A percentile compares a stretch with the other conserved stretches of the same genome.
Conservation (phyloP, 169 alveolate genomes). For the Cryptosporidium canis region DNA sequence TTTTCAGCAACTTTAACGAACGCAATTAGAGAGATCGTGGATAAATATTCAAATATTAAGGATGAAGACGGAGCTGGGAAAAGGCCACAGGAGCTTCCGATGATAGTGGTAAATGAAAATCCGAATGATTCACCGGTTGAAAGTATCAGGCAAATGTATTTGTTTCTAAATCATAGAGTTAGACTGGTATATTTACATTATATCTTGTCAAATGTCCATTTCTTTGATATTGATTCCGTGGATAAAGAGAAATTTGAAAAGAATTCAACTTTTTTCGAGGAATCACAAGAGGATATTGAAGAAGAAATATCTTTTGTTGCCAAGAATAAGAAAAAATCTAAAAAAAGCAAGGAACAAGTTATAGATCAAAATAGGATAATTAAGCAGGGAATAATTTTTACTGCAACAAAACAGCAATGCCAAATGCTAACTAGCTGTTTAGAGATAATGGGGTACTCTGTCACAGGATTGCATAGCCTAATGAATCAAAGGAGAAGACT, state of each 20-base stretch:
- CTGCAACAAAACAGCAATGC: slow-evolving; percentile 90
- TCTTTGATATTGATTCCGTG: slow-evolving; percentile 42
- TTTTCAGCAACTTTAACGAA: slow-evolving; percentile 97
- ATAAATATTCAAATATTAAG: neutral
- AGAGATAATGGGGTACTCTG: slow-evolving; percentile 90
- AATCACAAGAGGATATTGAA: slow-evolving; percentile 46
- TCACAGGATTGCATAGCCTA: slow-evolving; percentile 94
- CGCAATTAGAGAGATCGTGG: slow-evolving; percentile 79
- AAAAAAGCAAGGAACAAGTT: neutral
- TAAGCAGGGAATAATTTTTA: slow-evolving; percentile 91
- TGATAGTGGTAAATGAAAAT: slow-evolving; percentile 42
- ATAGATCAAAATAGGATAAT: neutral
- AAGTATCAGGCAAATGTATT: slow-evolving; percentile 50
- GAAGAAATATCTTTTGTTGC: neutral
- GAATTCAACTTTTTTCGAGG: slow-evolving; percentile 19
- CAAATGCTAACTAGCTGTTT: slow-evolving; percentile 89
- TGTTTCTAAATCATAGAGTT: slow-evolving; percentile 51
- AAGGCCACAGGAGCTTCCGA: slow-evolving; percentile 62
- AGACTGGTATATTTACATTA: slow-evolving; percentile 53
- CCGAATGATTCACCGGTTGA: slow-evolving; percentile 54
- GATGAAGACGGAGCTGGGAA: neutral
- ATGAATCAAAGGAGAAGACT: slow-evolving; percentile 93
- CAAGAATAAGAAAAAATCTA: neutral
- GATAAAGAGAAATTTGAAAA: slow-evolving; percentile 5
- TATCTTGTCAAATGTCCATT: slow-evolving; percentile 11